Base-by-base conservation (phyloP, 257 asterid genomes). In the Misopates orontium region DNA sequence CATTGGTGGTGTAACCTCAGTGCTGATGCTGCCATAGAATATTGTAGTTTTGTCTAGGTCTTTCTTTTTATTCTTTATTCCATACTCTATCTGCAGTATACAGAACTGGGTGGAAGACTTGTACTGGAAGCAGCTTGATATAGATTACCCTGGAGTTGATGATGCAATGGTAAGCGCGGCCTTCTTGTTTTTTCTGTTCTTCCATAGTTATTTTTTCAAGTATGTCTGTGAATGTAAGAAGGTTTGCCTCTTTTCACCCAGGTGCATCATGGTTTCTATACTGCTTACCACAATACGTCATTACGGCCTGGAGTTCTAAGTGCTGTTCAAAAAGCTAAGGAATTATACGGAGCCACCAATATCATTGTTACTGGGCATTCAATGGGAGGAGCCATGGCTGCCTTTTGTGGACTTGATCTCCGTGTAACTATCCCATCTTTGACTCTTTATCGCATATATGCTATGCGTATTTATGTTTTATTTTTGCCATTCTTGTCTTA, bases 341-440 rank as follows among this genome's bases (percentile, higher is more conserved):
- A 83, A 51, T 42, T 84, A 8, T 83, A 86, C 65, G 99, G 96
- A 58, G 81, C 83, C 66, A 74, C 81, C 45, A 72, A 69, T 60
- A 79, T 94, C 65, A 79, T 94, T 74, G 85, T 82, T 57, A 90
- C 98, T 21, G 99, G 99, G 53, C 99, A 94, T 78, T 94, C 99
- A 18, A 94, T 94, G 99, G 99, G 99, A 76, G 99, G 98, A 63
- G 99, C 98, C 42, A 94, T 94, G 69, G 99, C 96, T 57, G 90
- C 96, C 65, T 75, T 94, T 52, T 94, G 99, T 66, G 99, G 82
- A 18, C 92, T 94, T 69, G 99, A 94, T 85, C 93, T 94, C 61
- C 77, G 50, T 51, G 99, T 94, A 85, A 62, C 36, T 53, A 16
- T 62, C 77, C 63, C 14, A 39, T 65, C 73, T 65, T 63, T 25